Evolutionary conservation across 495 filamentous ascomycete genomes (phyloP), one percentile per base, ranked within the genome.

Genomic region (Evansstolkia leycettana): DNA sequence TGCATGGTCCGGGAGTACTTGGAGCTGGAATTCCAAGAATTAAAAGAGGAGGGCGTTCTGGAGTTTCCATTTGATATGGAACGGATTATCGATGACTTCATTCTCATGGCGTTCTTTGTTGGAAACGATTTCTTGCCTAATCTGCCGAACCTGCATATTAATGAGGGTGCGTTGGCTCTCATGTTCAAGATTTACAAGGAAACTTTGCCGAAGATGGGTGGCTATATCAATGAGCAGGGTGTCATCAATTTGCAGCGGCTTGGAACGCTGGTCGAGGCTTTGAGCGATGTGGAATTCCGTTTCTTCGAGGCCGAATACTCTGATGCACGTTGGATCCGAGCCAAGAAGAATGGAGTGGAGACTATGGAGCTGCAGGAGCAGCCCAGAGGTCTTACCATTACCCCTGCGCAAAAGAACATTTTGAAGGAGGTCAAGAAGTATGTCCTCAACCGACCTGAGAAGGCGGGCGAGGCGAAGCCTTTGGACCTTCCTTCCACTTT

Each of bases 121-220:
- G 92, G 92, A 54, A 99, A 99, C 56, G 92, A 99, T 62, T 99
- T 99, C 60, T 71, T 99, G 48, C 92, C 92, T 3, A 94, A 96
- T 60, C 65, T 99, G 34, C 92, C 92, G 2, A 84, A 92, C 43
- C 62, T 99, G 40, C 92, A 96, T 60, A 99, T 99, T 60, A 99
- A 99, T 58, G 92, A 96, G 55, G 92, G 92, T 23, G 92, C 92
- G 8, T 62, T 96, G 50, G 81, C 87, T 13, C 73, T 90, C 42
- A 95, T 96, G 88, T 99, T 99, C 56, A 84, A 82, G 55, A 76
- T 92, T 40, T 99, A 99, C 69, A 95, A 95, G 51, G 67, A 80
- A 14, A 76, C 93, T 11, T 65, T 99, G 37, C 86, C 84, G 17
- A 82, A 79, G 53, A 82, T 82, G 52, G 80, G 83, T 34, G 92